Evolutionary conservation across 306 rosid genomes (phyloP), one percentile per base, ranked within the genome.

Genomic region (Lagenaria siceraria): DNA sequence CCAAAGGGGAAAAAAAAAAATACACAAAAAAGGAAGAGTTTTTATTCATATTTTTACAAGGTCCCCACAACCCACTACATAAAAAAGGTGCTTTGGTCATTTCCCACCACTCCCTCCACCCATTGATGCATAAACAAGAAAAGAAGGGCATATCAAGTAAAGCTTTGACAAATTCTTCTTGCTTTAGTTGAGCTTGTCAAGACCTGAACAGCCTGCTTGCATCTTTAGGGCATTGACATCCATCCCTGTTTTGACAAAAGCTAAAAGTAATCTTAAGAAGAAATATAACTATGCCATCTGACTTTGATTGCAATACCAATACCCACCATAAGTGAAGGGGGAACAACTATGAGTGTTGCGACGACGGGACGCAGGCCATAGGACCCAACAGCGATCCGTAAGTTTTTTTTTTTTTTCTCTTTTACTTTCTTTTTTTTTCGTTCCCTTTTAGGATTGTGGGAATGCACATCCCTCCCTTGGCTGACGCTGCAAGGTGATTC

Each of bases 31-130:
- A 62, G 58, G 53, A 70, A 71, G 58, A 72, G 51, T 2, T 69
- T 78, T 85, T 83, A 85, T 58, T 70, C 82, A 72, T 72, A 43
- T 64, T 88, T 86, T 77, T 43, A 70, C 35, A 81, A 83, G 93
- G 98, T 79, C 98, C 72, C 98, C 98, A 92, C 93, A 80, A 19
- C 85, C 96, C 98, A 93, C 97, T 87, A 87, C 84, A 71, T 68
- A 86, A 80, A 77, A 77, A 43, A 70, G 87, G 92, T 56, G 85
- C 89, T 76, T 80, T 80, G 88, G 90, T 91, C 96, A 91, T 81
- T 82, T 87, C 85, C 98, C 97, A 93, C 96, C 79, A 87, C 82
- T 88, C 89, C 88, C 77, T 82, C 87, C 84, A 84, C 85, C 85
- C 84, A 85, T 79, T 78, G 84, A 80, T 82, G 75, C 88, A 76